Conservation (phyloP, 495 filamentous ascomycete genomes). For the Penicillium goetzii region DNA sequence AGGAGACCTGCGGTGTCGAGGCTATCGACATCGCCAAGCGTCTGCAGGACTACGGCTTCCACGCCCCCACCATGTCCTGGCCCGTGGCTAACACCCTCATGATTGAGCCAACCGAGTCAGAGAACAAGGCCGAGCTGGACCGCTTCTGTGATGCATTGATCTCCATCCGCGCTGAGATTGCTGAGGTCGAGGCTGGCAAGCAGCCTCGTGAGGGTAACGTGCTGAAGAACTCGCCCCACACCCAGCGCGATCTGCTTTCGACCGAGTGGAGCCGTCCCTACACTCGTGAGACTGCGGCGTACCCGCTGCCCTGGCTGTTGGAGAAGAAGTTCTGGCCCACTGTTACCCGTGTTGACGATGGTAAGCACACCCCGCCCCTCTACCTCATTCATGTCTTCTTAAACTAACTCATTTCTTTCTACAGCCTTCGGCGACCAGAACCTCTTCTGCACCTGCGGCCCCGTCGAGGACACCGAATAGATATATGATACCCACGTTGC, state of each 20-base stretch:
- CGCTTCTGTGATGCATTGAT: conserved; percentile 94
- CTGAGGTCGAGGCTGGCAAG: conserved; percentile 78
- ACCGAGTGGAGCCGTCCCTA: conserved; percentile 79
- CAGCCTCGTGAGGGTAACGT: conserved; percentile 83
- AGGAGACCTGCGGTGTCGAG: conserved; percentile 83
- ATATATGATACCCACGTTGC: conserved; percentile 49
- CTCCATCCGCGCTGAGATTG: conserved; percentile 84
- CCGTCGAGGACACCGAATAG: conserved; percentile 61
- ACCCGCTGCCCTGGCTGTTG: conserved; percentile 80
- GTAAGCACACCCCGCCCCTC: conserved; percentile 51
- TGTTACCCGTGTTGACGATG: conserved; percentile 87
- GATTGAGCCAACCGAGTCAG: conserved; percentile 97
- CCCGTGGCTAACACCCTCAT: conserved; percentile 95
- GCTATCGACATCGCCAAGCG: conserved; percentile 98
- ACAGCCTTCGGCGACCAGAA: conserved; percentile 88
- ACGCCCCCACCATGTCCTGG: conserved; percentile 98
- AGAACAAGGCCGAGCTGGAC: conserved; percentile 91
- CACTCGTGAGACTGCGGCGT: conserved; percentile 80
- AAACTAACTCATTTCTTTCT: conserved; percentile 24
- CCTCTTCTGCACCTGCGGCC: conserved; percentile 93
- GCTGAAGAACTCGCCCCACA: conserved; percentile 89
- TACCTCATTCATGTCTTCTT: conserved; percentile 14
- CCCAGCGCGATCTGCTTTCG: conserved; percentile 75
- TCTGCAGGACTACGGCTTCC: conserved; percentile 97
- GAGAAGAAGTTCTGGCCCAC: conserved; percentile 99